phyloP scores from a whole-genome alignment of 768 basidiomycete genomes.

The Boletus insuetus region DNA sequence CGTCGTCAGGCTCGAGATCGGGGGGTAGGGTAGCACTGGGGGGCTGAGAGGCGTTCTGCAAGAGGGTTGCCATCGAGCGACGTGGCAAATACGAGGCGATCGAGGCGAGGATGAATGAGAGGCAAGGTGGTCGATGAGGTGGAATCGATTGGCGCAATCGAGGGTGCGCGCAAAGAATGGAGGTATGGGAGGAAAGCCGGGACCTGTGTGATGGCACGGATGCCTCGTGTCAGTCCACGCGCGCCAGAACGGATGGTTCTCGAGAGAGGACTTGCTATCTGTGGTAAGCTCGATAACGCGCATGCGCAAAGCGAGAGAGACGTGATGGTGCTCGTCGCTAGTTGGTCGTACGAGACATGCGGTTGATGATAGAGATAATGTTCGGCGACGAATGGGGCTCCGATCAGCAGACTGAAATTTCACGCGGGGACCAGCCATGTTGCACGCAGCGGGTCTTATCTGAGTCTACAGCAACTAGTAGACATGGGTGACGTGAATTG shows the following conservation, averaged over 20 bases:
- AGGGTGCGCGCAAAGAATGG: not conserved
- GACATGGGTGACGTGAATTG: no score
- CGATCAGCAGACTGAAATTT: no score
- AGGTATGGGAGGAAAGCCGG: constrained; percentile 20
- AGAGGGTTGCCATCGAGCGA: constrained; percentile 24
- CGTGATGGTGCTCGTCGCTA: no score
- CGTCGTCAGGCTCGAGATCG: constrained; percentile 49
- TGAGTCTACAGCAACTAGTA: no score
- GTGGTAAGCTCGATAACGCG: no score
- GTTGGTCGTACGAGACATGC: no score
- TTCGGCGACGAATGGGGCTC: no score
- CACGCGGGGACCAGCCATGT: no score
- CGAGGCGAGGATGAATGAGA: not conserved
- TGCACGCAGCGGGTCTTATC: no score
- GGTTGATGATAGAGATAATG: no score
- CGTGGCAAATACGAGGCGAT: constrained; percentile 1
- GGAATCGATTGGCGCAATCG: no score
- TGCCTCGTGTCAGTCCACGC: constrained; percentile 61
- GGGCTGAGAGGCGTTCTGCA: constrained; percentile 13
- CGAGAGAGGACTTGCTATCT: not conserved
- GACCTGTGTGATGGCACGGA: constrained; percentile 39
- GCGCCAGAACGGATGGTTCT: constrained; percentile 35
- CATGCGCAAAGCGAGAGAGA: no score
- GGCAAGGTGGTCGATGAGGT: not conserved
- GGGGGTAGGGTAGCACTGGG: constrained; percentile 8